Evolutionary conservation across 192 early-diverging fungal species (phyloP).

Genomic region (Linnemannia zychae): DNA sequence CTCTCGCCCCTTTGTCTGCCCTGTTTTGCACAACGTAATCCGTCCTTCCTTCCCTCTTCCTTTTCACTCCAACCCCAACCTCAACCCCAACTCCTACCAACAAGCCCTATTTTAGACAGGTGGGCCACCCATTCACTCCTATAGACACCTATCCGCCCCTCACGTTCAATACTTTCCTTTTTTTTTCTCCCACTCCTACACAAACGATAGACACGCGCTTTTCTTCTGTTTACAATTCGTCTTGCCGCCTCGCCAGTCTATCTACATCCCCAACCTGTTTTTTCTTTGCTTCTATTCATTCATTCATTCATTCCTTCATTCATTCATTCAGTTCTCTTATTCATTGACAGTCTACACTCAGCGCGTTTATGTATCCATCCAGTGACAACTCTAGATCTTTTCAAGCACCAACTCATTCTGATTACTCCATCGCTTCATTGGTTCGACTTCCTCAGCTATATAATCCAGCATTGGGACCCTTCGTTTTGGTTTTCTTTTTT

Average conservation of each 20-base stretch:
- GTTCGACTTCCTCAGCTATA: neutral
- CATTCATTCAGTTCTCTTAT: neutral
- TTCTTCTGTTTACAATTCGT: neutral
- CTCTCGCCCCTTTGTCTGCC: neutral
- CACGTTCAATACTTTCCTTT: neutral
- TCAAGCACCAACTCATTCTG: neutral
- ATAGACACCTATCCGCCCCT: no score
- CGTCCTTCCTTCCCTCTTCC: neutral
- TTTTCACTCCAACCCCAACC: neutral
- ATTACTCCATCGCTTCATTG: neutral
- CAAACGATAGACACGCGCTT: slow-evolving; percentile 2
- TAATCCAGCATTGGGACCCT: neutral
- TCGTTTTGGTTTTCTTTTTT: neutral
- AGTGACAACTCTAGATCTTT: neutral
- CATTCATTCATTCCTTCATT: no score
- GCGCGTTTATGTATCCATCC: neutral
- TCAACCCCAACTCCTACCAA: neutral
- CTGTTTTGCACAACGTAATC: neutral
- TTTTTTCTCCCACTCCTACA: neutral
- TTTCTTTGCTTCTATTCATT: no score
- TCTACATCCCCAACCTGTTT: neutral
- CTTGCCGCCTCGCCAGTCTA: neutral
- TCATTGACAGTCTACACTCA: neutral
- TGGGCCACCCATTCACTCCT: neutral
- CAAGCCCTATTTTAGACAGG: neutral